phyloP scores from a whole-genome alignment of 2,329 filamentous ascomycete species.

The Phyllachora maydis region DNA sequence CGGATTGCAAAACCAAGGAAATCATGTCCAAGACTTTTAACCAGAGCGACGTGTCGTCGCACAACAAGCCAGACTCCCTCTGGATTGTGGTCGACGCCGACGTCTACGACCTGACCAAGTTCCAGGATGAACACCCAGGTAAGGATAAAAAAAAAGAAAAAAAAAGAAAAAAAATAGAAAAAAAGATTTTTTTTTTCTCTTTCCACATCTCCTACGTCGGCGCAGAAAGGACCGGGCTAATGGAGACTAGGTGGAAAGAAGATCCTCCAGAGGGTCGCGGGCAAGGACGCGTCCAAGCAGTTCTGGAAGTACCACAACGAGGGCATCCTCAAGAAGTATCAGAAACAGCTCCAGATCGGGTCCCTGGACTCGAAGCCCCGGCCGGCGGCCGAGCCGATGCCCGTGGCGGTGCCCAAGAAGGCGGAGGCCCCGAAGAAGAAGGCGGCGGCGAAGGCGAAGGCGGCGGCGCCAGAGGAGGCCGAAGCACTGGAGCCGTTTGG shows the following conservation, averaged over 20 bases:
- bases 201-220: not conserved
- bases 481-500: slow-evolving; percentile 74
- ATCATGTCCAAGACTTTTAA: slow-evolving; percentile 80
- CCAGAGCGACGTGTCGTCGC: slow-evolving; percentile 67
- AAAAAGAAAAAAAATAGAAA: too few relatives aligned
- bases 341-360: slow-evolving; percentile 55
- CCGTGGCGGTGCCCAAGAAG: slow-evolving; percentile 23
- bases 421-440: slow-evolving; percentile 13
- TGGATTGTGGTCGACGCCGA: slow-evolving; percentile 89
- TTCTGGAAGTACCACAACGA: slow-evolving; percentile 72
- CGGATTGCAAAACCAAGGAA: too few relatives aligned
- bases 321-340: slow-evolving; percentile 72
- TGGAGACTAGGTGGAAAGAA: slow-evolving; percentile 33
- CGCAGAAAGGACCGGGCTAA: not conserved
- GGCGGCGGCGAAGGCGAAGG: slow-evolving; percentile 15
- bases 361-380: slow-evolving; percentile 76
- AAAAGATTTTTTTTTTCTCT: slow-evolving; percentile 2
- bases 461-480: slow-evolving; percentile 24
- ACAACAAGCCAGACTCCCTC: slow-evolving; percentile 71
- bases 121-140: slow-evolving; percentile 72
- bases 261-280: slow-evolving; percentile 40
- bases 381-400: slow-evolving; percentile 28
- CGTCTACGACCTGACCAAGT: slow-evolving; percentile 85
- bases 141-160: too few relatives aligned
- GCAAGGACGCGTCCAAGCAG: slow-evolving; percentile 46